A percentile compares a stretch with the other conserved stretches of the same genome.
These are phyloP conservation scores for Paracorniculantispora psalliotae DNA, from an alignment of 2,329 filamentous ascomycete genomes.

Conservation along the genomic window DNA sequence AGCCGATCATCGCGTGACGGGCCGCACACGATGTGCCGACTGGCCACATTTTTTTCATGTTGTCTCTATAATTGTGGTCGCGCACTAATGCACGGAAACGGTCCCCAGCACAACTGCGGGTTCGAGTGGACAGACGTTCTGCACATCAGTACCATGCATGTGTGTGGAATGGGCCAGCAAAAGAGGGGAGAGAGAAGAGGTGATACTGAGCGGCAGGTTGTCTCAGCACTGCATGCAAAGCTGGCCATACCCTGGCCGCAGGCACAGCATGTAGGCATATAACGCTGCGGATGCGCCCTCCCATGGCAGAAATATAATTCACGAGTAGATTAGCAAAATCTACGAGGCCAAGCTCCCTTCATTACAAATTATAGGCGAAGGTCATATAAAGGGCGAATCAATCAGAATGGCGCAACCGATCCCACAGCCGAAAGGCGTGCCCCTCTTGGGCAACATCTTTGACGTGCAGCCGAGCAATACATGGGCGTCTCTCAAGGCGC, in stretches of 20 bases:
- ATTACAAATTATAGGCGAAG: background rate
- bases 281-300: background rate
- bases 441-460: conserved; percentile 34
- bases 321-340: background rate
- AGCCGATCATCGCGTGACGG: conserved; percentile 6
- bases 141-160: background rate
- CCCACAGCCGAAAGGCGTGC: conserved; percentile 30
- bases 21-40: background rate
- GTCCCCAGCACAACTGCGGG: background rate
- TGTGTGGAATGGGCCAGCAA: background rate
- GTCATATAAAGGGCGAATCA: background rate
- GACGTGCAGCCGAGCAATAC: conserved; percentile 31
- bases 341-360: background rate
- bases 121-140: background rate
- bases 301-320: background rate
- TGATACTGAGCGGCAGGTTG: background rate
- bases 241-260: background rate
- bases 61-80: background rate
- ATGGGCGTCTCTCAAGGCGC: conserved; percentile 32
- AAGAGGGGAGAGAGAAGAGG: background rate
- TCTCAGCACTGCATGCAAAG: conserved; percentile 2
- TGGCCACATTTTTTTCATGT: background rate
- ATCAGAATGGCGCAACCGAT: conserved; percentile 30
- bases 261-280: background rate
- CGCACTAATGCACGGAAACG: conserved; percentile 7